These are phyloP conservation scores for Epichloe coenophiala DNA, from an alignment of 2,329 filamentous ascomycete genomes.

Conservation along the genomic window DNA sequence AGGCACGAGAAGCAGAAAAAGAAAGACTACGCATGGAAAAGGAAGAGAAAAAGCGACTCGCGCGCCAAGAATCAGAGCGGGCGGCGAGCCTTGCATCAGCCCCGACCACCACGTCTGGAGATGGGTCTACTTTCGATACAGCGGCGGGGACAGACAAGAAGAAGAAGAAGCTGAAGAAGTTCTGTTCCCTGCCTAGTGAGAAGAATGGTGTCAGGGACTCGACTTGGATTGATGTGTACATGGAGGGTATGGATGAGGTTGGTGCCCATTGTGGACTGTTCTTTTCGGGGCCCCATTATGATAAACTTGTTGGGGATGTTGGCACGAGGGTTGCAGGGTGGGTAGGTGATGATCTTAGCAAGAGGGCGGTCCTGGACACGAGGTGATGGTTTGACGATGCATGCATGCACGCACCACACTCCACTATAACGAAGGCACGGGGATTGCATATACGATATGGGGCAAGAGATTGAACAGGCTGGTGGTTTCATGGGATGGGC, in stretches of 20 bases:
- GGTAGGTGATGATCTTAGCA: conserved; percentile 49
- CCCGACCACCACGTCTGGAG: background rate
- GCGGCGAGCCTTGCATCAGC: background rate
- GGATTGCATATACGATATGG: too few relatives aligned
- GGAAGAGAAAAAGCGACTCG: conserved; percentile 14
- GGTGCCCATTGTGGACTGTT: conserved; percentile 77
- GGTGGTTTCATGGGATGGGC: too few relatives aligned
- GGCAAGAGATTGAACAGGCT: too few relatives aligned
- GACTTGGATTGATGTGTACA: conserved; percentile 66
- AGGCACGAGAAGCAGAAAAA: conserved; percentile 27
- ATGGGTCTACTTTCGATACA: background rate
- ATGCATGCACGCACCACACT: background rate
- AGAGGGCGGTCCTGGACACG: conserved; percentile 22
- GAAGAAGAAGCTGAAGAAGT: conserved; percentile 51
- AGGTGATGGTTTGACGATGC: background rate
- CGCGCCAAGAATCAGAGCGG: conserved; percentile 12
- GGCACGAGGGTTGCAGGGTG: conserved; percentile 53
- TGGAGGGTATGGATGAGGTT: conserved; percentile 76
- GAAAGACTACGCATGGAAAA: conserved; percentile 20
- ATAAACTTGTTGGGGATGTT: conserved; percentile 63
- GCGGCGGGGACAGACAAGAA: background rate
- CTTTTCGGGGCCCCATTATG: conserved; percentile 59
- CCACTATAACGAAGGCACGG: too few relatives aligned
- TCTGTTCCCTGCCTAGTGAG: conserved; percentile 58
- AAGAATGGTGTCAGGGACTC: conserved; percentile 45